phyloP scores from a whole-genome alignment of 257 asterid species.

The Scutellaria minor region DNA sequence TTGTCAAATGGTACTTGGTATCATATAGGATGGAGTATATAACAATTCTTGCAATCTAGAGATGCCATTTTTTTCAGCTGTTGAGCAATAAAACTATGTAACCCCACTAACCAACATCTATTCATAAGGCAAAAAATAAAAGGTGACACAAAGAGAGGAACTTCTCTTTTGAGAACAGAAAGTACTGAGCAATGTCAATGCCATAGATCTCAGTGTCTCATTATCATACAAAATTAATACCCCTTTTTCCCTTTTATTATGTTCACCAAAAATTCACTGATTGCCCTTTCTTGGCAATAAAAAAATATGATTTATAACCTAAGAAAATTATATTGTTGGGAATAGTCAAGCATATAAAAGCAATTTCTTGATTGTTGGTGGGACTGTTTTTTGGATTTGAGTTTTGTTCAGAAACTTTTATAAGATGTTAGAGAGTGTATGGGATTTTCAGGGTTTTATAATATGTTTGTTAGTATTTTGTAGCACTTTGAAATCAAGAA shows the following conservation, averaged over 20 bases:
- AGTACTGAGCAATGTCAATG: conserved; percentile 60
- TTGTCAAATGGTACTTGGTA: not conserved
- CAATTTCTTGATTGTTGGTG: conserved; percentile 26
- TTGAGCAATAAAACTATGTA: conserved; percentile 44
- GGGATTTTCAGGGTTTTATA: too few species aligned
- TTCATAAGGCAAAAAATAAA: conserved; percentile 21
- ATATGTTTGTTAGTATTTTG: too few species aligned
- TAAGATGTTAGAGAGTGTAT: not conserved
- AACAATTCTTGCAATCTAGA: conserved; percentile 20
- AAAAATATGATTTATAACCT: conserved; percentile 15
- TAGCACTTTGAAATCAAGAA: too few species aligned
- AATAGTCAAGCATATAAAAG: conserved; percentile 27
- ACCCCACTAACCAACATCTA: conserved; percentile 48
- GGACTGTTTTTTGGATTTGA: conserved; percentile 14
- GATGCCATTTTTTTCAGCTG: conserved; percentile 40
- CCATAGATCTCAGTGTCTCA: conserved; percentile 67
- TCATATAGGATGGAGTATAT: not conserved
- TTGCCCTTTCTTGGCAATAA: conserved; percentile 34
- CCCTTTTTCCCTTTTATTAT: conserved; percentile 35
- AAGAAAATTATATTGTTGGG: conserved; percentile 37
- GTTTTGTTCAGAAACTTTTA: not conserved
- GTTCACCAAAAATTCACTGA: conserved; percentile 23
- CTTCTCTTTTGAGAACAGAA: conserved; percentile 45
- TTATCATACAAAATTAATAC: conserved; percentile 42
- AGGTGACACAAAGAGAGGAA: conserved; percentile 39